Evolutionary conservation across 306 rosid species (phyloP), one percentile per base, ranked within the genome.

Genomic region (Casuarina cunninghamiana): DNA sequence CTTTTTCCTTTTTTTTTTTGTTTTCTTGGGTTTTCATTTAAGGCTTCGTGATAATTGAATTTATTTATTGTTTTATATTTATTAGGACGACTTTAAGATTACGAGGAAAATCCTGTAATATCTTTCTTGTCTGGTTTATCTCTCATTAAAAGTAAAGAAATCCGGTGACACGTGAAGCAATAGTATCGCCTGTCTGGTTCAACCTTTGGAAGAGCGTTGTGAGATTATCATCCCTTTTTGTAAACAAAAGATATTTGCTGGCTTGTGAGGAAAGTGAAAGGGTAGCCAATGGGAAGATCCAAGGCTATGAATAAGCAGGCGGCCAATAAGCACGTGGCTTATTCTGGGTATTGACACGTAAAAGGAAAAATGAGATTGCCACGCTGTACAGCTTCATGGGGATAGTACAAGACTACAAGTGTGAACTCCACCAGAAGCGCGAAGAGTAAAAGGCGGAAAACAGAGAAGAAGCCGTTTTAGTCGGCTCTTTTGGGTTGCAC

Each of bases 261-360:
- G 10, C 53, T 41, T 57, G 53, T 41, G 69, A 71, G 80, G 67
- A 88, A 84, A 79, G 79, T 19, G 75, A 38, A 77, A 68, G 77
- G 72, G 26, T 71, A 77, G 79, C 86, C 75, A 78, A 83, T 81
- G 67, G 67, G 82, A 83, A 83, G 84, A 88, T 88, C 84, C 84
- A 50, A 83, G 82, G 69, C 84, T 54, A 80, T 75, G 79, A 81
- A 83, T 70, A 75, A 81, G 81, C 85, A 26, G 35, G 37, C 7
- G 12, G 67, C 19, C 4, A 50, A 57, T 21, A 50, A 2, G 66
- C 78, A 78, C 92, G 85, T 88, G 93, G 32, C 32, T 26, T 26
- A 26, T 26, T 83, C 84, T 1, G 7, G 0, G 1, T 6, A 1
- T 1, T 2, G 83, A 85, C 91, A 91, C 93, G 90, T 90, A 4